Base-by-base conservation (phyloP, 2,329 filamentous ascomycete species). In the Zalaria obscura region DNA sequence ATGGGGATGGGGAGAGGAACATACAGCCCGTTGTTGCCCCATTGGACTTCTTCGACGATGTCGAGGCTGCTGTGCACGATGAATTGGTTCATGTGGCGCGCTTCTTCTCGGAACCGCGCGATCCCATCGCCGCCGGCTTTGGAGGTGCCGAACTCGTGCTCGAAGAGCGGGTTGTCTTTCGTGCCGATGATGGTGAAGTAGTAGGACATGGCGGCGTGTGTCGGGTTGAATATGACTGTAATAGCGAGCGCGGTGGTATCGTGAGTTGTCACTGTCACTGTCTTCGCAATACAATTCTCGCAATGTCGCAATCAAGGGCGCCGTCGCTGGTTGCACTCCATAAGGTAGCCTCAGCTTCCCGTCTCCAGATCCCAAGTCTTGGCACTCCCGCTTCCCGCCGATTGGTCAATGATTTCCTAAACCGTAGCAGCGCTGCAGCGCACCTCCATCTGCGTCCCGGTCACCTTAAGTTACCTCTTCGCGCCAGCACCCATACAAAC, bases 101-200 rank as follows among this genome's bases (percentile, higher is more conserved):
- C 83, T 55, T 93, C 80, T 50, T 93, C 84, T 44, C 75, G 77
- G 70, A 95, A 96, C 57, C 84, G 83, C 46, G 89, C 76, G 59
- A 87, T 72, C 52, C 91, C 91, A 69, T 96, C 91, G 59, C 89
- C 89, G 65, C 89, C 88, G 54, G 87, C 82, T 64, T 95, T 95
- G 34, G 86, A 93, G 33, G 89, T 95, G 54, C 91, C 91, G 61
- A 98, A 98, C 59, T 94, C 88, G 64, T 93, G 78, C 66, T 93
- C 89, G 67, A 96, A 98, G 51, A 98, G 76, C 29, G 91, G 89
- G 58, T 89, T 93, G 69, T 98, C 91, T 54, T 86, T 84, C 25
- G 87, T 93, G 57, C 88, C 91, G 61, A 98, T 78, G 52, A 98
- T 94, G 58, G 84, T 84, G 66, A 98, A 96, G 70, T 95, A 95